These are phyloP conservation scores for Aspergillus funiculosus DNA, from an alignment of 495 filamentous ascomycete genomes.

Conservation along the genomic window DNA sequence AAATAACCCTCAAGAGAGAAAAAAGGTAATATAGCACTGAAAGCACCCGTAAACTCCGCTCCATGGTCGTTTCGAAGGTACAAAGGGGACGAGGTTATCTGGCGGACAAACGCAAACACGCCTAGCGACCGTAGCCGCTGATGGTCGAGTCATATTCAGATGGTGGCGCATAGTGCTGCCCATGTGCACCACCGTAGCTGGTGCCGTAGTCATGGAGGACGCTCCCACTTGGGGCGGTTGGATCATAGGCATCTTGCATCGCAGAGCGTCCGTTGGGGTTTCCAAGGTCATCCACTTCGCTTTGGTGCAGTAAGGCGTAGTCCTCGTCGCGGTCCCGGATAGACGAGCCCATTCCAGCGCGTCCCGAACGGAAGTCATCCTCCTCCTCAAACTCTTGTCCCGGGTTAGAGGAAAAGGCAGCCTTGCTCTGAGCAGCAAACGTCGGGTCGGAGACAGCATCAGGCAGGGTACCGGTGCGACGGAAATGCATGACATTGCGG, in stretches of 20 bases:
- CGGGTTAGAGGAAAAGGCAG: constrained; percentile 46
- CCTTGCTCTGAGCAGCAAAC: constrained; percentile 44
- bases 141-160: constrained; percentile 22
- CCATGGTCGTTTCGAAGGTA: constrained; percentile 31
- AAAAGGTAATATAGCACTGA: constrained; percentile 20
- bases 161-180: constrained; percentile 34
- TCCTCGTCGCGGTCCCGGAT: constrained; percentile 41
- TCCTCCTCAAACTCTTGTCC: constrained; percentile 46
- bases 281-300: constrained; percentile 39
- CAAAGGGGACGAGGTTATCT: constrained; percentile 19
- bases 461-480: constrained; percentile 69
- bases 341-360: constrained; percentile 31
- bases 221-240: constrained; percentile 30
- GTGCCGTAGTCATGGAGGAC: constrained; percentile 43
- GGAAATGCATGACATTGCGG: constrained; percentile 73
- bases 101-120: not conserved
- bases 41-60: constrained; percentile 35
- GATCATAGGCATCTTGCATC: constrained; percentile 37
- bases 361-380: constrained; percentile 44
- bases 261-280: constrained; percentile 32
- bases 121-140: constrained; percentile 26
- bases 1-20: constrained; percentile 10
- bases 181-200: constrained; percentile 43
- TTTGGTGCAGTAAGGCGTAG: constrained; percentile 44
- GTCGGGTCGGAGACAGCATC: constrained; percentile 53